Evolutionary conservation across 768 basidiomycete genomes (phyloP).

Genomic region (Termitomyces sp.): DNA sequence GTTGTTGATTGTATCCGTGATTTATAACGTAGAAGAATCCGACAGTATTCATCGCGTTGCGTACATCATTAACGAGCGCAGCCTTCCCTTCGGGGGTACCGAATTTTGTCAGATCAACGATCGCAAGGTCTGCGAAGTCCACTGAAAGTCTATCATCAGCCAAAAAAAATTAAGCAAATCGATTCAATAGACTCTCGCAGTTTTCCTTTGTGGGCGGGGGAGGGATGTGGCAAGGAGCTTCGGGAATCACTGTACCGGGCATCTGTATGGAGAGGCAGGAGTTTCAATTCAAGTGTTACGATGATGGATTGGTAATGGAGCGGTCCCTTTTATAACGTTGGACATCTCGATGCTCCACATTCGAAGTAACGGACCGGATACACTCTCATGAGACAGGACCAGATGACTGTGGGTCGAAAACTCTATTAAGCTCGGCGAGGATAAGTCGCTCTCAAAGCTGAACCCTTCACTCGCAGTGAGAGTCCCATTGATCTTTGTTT

Average conservation of each 20-base stretch:
- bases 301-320: not conserved
- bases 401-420: not conserved
- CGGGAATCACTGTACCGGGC: slow-evolving; percentile 25
- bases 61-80: slow-evolving; percentile 32
- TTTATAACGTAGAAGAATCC: slow-evolving; percentile 47
- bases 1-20: slow-evolving; percentile 37
- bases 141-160: slow-evolving; percentile 11
- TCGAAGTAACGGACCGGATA: not conserved
- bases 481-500: too few species aligned
- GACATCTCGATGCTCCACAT: not conserved
- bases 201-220: slow-evolving; percentile 10
- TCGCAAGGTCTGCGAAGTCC: slow-evolving; percentile 41
- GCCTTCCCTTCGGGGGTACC: slow-evolving; percentile 29
- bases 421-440: too few species aligned
- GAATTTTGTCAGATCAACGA: slow-evolving; percentile 43
- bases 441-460: too few species aligned
- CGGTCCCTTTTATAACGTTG: not conserved
- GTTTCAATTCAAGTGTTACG: not conserved
- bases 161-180: not conserved
- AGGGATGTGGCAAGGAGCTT: slow-evolving; percentile 26
- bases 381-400: not conserved
- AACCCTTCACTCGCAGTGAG: not conserved
- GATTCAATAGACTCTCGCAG: not conserved
- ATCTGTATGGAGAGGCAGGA: slow-evolving; percentile 10
- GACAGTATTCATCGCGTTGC: slow-evolving; percentile 35